Evolutionary conservation across 2,329 filamentous ascomycete species (phyloP).

Genomic region (Ascochyta rabiei): DNA sequence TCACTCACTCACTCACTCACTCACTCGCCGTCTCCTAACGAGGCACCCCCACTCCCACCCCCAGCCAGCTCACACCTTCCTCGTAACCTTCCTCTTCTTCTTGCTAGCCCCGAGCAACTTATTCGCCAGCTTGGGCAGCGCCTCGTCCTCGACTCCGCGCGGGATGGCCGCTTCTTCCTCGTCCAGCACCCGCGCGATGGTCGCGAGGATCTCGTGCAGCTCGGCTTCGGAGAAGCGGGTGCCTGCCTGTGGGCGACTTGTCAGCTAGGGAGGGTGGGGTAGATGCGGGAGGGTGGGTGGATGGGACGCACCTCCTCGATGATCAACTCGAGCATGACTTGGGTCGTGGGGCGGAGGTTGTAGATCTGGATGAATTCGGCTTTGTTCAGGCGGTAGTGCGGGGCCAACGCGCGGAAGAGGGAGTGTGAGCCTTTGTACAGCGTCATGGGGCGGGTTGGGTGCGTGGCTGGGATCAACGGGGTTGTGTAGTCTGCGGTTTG

Average conservation of each 20-base stretch:
- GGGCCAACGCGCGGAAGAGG: slow-evolving; percentile 37
- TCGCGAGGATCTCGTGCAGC: slow-evolving; percentile 36
- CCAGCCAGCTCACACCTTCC: slow-evolving; percentile 7
- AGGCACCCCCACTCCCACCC: no score
- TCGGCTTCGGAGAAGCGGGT: slow-evolving; percentile 40
- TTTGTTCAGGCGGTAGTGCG: slow-evolving; percentile 44
- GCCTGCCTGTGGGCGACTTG: slow-evolving; percentile 34
- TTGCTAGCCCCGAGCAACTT: slow-evolving; percentile 37
- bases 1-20: no score
- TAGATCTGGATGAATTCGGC: slow-evolving; percentile 49
- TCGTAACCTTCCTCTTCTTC: slow-evolving; percentile 31
- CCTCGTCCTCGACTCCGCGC: slow-evolving; percentile 31
- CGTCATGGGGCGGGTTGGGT: slow-evolving; percentile 39
- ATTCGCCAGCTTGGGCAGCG: slow-evolving; percentile 37
- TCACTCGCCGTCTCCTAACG: no score
- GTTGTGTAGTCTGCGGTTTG: slow-evolving; percentile 36
- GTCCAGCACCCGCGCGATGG: slow-evolving; percentile 36
- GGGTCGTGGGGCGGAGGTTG: slow-evolving; percentile 40
- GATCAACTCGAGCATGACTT: slow-evolving; percentile 42
- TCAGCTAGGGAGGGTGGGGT: no score
- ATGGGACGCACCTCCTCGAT: slow-evolving; percentile 43
- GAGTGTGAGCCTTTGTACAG: slow-evolving; percentile 43
- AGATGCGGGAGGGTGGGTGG: no score
- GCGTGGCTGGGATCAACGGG: slow-evolving; percentile 19
- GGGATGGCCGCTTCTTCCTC: slow-evolving; percentile 40